phyloP scores from a whole-genome alignment of 2,329 filamentous ascomycete genomes.

The Epichloe coenophiala region DNA sequence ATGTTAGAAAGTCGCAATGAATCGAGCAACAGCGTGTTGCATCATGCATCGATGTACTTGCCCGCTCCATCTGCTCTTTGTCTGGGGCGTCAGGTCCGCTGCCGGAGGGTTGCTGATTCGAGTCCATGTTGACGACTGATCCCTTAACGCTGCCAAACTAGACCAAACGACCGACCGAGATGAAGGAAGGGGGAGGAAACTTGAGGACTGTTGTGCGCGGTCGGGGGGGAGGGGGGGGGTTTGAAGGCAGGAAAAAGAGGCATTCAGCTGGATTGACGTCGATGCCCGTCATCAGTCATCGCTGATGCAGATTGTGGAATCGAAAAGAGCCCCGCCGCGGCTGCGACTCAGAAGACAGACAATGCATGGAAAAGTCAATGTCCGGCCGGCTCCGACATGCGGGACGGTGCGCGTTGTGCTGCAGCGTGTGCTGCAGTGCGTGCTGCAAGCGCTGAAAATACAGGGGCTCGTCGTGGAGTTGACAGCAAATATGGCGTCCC shows the following conservation, averaged over 20 bases:
- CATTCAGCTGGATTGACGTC: neutral
- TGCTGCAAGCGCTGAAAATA: too few relatives aligned
- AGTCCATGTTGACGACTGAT: conserved; percentile 25
- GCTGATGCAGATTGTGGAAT: neutral
- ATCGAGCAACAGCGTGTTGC: neutral
- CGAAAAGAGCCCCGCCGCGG: neutral
- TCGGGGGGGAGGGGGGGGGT: neutral
- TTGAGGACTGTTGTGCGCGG: neutral
- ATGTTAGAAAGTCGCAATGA: neutral
- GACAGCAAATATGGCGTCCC: too few relatives aligned
- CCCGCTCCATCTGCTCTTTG: conserved; percentile 46
- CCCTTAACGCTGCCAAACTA: neutral
- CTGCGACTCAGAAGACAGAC: neutral
- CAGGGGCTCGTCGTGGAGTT: too few relatives aligned
- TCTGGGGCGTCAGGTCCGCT: conserved; percentile 38
- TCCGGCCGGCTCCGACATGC: neutral
- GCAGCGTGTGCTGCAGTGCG: too few relatives aligned
- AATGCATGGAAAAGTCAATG: neutral
- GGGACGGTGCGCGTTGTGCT: neutral
- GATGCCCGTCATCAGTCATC: neutral
- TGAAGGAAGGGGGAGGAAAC: too few relatives aligned
- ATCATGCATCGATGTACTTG: conserved; percentile 12
- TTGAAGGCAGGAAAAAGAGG: neutral
- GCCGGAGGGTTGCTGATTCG: conserved; percentile 28
- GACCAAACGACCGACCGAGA: neutral